Conservation (phyloP, 768 basidiomycete species). For the Boletus rex-veris region DNA sequence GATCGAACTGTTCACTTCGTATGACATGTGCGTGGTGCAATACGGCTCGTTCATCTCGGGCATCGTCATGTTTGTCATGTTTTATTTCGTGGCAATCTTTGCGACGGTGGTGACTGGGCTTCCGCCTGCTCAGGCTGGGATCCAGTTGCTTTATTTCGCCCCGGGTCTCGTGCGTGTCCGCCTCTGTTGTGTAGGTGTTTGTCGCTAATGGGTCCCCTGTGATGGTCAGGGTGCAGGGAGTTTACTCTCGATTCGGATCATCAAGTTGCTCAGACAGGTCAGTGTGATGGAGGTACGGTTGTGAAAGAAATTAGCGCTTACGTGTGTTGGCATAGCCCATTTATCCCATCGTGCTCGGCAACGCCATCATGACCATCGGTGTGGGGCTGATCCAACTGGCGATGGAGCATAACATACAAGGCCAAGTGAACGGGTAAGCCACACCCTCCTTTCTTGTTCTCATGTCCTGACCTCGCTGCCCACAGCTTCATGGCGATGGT, state of each 20-base stretch:
- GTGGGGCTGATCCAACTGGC: constrained; percentile 43
- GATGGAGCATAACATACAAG: constrained; percentile 36
- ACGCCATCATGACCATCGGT: constrained; percentile 34
- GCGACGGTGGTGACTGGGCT: constrained; percentile 44
- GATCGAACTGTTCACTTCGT: constrained; percentile 40
- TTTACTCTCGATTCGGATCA: constrained; percentile 31
- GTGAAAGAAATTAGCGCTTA: neutral
- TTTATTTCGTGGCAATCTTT: constrained; percentile 54
- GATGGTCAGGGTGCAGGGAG: constrained; percentile 37
- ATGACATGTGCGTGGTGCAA: constrained; percentile 39
- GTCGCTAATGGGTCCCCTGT: neutral
- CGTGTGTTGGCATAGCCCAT: constrained; percentile 32
- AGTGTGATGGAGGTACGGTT: neutral
- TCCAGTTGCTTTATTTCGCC: constrained; percentile 50
- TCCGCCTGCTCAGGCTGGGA: constrained; percentile 39
- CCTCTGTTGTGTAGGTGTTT: neutral
- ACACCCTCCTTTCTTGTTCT: neutral
- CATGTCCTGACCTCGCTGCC: neutral
- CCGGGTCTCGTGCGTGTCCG: constrained; percentile 41
- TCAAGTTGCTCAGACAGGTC: constrained; percentile 38
- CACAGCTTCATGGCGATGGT: constrained; percentile 43
- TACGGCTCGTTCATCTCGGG: constrained; percentile 40
- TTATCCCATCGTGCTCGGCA: constrained; percentile 40
- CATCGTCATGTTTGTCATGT: constrained; percentile 49
- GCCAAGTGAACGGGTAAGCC: constrained; percentile 35